Base-by-base conservation (phyloP, 257 asterid genomes). In the Solanum etuberosum region DNA sequence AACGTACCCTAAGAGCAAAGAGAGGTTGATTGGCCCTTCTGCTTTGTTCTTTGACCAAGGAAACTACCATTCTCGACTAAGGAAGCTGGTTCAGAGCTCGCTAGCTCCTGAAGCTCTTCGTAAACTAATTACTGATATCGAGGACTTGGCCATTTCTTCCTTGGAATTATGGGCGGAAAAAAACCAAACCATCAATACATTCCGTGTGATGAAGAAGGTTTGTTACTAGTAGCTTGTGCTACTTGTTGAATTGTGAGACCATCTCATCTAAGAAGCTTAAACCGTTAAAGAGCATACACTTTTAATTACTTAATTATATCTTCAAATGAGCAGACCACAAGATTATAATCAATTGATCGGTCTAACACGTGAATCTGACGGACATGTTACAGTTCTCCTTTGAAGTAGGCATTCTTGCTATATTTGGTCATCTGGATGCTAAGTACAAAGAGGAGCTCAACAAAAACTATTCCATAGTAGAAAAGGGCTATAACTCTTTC, bases 11-110 rank as follows among this genome's bases (percentile, higher is more conserved):
- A 93, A 90, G 93, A 95, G 99, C 90, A 96, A 96, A 89, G 98
- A 96, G 93, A 96, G 84, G 89, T 89, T 96, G 95, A 92, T 96
- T 63, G 99, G 99, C 1, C 94, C 94, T 10, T 85, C 90, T 3
- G 98, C 99, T 9, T 82, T 96, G 87, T 96, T 96, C 87, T 96
- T 96, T 31, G 96, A 96, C 86, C 94, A 93, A 87, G 99, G 99
- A 16, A 89, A 89, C 9, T 94, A 93, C 63, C 99, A 96, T 83
- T 63, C 67, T 48, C 89, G 67, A 6, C 85, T 96, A 31, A 92
- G 96, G 88, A 94, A 85, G 90, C 90, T 96, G 5, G 98, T 95
- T 46, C 94, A 88, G 40, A 76, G 88, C 86, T 91, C 96, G 0
- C 57, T 96, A 12, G 90, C 94, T 6, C 96, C 93, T 0, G 93